Evolutionary conservation across 495 filamentous ascomycete genomes (phyloP).

Genomic region (Penicillium goetzii): DNA sequence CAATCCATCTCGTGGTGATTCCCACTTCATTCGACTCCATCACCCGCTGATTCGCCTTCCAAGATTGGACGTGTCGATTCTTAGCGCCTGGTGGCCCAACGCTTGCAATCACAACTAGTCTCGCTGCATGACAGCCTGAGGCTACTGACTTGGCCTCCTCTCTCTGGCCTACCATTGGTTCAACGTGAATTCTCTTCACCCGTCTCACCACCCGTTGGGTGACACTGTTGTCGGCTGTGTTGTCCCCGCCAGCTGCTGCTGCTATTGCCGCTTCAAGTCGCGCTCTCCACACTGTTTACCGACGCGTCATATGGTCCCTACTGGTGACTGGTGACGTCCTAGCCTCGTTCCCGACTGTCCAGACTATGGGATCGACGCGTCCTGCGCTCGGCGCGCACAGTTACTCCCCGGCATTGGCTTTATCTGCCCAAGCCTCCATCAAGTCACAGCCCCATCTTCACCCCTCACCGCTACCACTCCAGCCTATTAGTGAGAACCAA

Average conservation of each 20-base stretch:
- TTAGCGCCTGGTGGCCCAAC: constrained; percentile 37
- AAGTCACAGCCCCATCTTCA: constrained; percentile 49
- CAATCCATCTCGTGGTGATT: constrained; percentile 20
- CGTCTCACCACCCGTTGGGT: constrained; percentile 22
- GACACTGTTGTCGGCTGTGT: constrained; percentile 9
- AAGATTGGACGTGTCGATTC: constrained; percentile 26
- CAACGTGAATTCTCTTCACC: constrained; percentile 26
- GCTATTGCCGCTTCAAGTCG: constrained; percentile 7
- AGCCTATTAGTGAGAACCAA: constrained; percentile 48
- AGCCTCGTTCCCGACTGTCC: constrained; percentile 9
- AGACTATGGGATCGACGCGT: constrained; percentile 68
- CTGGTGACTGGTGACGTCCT: constrained; percentile 22
- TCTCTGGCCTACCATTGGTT: constrained; percentile 22
- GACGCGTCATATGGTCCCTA: constrained; percentile 34
- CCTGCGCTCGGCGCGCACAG: constrained; percentile 62
- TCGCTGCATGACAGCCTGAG: constrained; percentile 34
- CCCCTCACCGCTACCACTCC: constrained; percentile 55
- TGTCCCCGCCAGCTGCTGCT: constrained; percentile 12
- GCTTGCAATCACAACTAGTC: constrained; percentile 23
- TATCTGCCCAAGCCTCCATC: constrained; percentile 54
- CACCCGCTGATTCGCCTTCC: constrained; percentile 21
- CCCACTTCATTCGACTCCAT: constrained; percentile 14
- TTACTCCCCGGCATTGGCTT: constrained; percentile 60
- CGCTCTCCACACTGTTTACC: constrained; percentile 22
- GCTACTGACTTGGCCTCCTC: constrained; percentile 21